phyloP scores from a whole-genome alignment of 2,329 filamentous ascomycete genomes.

The Neopestalotiopsis sp. region DNA sequence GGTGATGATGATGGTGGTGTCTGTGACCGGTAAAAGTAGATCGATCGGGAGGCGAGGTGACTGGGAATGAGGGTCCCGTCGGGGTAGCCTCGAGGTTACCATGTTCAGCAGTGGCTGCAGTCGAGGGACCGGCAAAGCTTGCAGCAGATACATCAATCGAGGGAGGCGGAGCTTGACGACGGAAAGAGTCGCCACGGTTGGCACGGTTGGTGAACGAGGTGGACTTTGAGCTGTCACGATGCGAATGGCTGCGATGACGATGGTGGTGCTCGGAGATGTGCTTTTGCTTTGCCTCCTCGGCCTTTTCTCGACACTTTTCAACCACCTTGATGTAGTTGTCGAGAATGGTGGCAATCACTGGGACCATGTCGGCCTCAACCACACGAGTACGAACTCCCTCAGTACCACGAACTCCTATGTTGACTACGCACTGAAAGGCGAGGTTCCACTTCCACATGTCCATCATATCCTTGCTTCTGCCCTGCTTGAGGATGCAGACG shows the following conservation, averaged over 20 bases:
- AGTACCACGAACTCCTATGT: constrained; percentile 95
- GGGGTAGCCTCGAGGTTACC: constrained; percentile 61
- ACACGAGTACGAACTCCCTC: constrained; percentile 93
- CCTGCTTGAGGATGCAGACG: constrained; percentile 97
- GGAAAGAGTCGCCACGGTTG: constrained; percentile 60
- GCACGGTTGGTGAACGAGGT: constrained; percentile 59
- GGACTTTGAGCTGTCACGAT: constrained; percentile 51
- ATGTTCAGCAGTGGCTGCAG: constrained; percentile 47
- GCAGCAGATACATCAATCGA: constrained; percentile 76
- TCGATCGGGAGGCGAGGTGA: constrained; percentile 74
- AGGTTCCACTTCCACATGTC: constrained; percentile 99
- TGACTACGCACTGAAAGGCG: constrained; percentile 98
- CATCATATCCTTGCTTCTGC: constrained; percentile 97
- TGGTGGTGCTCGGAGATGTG: constrained; percentile 59
- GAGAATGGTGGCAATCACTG: constrained; percentile 96
- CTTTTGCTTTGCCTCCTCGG: constrained; percentile 81
- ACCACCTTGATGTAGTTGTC: constrained; percentile 98
- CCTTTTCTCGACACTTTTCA: constrained; percentile 87
- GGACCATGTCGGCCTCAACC: constrained; percentile 98
- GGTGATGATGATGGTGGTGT: constrained; percentile 51
- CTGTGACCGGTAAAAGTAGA: constrained; percentile 61
- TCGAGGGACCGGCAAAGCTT: constrained; percentile 49
- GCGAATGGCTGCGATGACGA: constrained; percentile 55
- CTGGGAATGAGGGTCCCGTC: constrained; percentile 62
- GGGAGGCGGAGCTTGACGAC: constrained; percentile 82